Conservation (phyloP, 2,329 filamentous ascomycete genomes). For the Aspergillus clavatus region DNA sequence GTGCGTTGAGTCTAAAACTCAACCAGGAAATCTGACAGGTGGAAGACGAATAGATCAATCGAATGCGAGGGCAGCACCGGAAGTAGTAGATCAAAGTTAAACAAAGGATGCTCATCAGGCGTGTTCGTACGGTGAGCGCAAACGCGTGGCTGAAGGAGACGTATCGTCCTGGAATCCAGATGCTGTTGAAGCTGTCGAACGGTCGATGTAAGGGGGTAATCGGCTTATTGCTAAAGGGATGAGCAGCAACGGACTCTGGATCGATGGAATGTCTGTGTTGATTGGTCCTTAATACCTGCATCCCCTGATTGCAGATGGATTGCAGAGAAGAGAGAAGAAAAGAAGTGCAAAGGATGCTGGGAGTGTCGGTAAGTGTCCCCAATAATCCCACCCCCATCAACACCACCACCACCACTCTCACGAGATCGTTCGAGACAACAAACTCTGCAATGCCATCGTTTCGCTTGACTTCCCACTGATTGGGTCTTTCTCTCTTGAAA, state of each 20-base stretch:
- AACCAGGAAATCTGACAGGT: constrained; percentile 14
- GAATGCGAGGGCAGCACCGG: background rate
- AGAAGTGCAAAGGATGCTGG: too few species aligned
- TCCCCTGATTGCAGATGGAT: background rate
- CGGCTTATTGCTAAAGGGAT: constrained; percentile 11
- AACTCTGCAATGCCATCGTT: background rate
- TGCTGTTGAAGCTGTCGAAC: background rate
- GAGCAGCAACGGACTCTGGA: constrained; percentile 7
- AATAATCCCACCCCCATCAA: too few species aligned
- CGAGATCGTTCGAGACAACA: background rate
- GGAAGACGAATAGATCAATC: constrained; percentile 8
- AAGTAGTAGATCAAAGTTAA: background rate
- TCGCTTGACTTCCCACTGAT: background rate
- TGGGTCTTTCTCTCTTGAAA: background rate
- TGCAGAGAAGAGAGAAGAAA: background rate
- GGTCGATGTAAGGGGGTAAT: constrained; percentile 13
- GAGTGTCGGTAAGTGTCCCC: too few species aligned
- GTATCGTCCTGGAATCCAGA: background rate
- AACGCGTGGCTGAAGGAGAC: background rate
- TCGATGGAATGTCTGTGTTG: background rate
- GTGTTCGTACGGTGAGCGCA: constrained; percentile 5
- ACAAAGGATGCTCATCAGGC: background rate
- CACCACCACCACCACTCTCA: too few species aligned
- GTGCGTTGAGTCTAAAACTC: background rate
- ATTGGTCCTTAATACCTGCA: background rate